phyloP scores from a whole-genome alignment of 2,329 filamentous ascomycete species.

The Scedosporium minutisporum region DNA sequence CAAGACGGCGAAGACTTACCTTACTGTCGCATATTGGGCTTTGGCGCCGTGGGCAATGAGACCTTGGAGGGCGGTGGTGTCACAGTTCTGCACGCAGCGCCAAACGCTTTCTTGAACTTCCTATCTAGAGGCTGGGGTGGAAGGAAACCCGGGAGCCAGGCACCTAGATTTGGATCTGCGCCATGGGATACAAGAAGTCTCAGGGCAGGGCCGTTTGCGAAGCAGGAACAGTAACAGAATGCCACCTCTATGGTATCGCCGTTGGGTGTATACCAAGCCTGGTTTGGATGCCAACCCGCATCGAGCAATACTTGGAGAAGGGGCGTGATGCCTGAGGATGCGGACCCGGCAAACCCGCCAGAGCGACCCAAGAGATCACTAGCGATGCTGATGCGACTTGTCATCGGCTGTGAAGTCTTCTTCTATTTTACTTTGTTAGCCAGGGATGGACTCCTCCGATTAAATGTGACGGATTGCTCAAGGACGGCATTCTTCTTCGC shows the following conservation, averaged over 20 bases:
- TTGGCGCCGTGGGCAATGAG: background rate
- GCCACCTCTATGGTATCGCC: background rate
- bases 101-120: background rate
- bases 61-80: background rate
- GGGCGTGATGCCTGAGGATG: background rate
- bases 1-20: background rate
- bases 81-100: background rate
- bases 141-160: background rate
- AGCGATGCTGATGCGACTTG: no score
- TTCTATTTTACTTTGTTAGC: no score
- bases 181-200: background rate
- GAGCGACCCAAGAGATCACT: no score
- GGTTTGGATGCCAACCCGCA: background rate
- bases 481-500: no score
- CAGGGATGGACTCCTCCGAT: no score
- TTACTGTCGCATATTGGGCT: background rate
- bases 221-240: background rate
- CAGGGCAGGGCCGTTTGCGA: background rate
- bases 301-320: background rate
- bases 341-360: no score
- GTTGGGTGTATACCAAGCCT: background rate
- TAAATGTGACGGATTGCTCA: no score
- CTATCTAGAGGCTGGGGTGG: background rate
- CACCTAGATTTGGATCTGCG: background rate
- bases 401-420: no score